Percentiles rank a stretch among this genome's conserved stretches.
Conservation (phyloP, 1,284 basidiomycete species). For the Marasmius oreades region DNA sequence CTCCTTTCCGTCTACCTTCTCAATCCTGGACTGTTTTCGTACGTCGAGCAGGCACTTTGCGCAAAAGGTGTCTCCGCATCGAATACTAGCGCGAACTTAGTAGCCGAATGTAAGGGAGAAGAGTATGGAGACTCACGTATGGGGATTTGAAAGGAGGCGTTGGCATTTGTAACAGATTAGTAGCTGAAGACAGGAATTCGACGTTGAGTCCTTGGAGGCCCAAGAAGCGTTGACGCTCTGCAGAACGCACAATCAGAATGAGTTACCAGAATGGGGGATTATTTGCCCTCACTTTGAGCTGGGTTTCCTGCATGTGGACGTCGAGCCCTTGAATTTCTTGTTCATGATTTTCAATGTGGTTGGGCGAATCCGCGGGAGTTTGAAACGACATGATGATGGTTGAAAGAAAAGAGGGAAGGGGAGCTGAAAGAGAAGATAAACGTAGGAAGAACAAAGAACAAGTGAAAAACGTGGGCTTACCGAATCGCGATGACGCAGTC, state of each 20-base stretch:
- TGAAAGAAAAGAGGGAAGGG: not conserved
- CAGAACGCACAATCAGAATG: too few species aligned
- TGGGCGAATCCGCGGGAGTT: not conserved
- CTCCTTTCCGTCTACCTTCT: not conserved
- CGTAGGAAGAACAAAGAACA: not conserved
- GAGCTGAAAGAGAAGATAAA: not conserved
- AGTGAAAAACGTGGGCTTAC: not conserved
- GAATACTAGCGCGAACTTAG: not conserved
- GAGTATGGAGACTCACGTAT: not conserved
- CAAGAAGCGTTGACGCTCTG: not conserved
- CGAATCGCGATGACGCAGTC: not conserved
- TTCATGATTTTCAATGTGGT: not conserved
- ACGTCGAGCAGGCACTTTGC: not conserved
- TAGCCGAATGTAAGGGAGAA: not conserved
- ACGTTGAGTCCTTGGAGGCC: not conserved
- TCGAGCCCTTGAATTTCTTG: not conserved
- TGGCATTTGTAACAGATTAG: not conserved
- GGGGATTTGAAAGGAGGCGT: not conserved
- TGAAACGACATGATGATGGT: not conserved
- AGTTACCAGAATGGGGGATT: too few species aligned
- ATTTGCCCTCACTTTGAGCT: too few species aligned
- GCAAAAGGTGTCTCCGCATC: not conserved
- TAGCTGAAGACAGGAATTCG: not conserved
- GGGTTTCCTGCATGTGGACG: not conserved
- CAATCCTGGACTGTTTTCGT: not conserved